Evolutionary conservation across 2,329 filamentous ascomycete species (phyloP).

Genomic region (Diaporthe australafricana): DNA sequence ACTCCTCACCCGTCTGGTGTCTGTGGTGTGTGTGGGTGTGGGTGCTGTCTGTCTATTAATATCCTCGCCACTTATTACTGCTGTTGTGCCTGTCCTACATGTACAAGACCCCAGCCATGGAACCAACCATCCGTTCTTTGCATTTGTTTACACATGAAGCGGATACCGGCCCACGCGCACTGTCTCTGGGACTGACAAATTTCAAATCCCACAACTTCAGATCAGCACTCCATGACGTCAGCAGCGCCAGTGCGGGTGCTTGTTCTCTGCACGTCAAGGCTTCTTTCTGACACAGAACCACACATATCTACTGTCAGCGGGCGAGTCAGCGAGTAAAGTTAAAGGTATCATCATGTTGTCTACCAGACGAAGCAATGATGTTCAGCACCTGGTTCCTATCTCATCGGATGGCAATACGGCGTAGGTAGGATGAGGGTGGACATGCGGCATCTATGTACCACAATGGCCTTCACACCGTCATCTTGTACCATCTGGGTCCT

Average conservation of each 20-base stretch:
- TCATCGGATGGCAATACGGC: conserved; percentile 1
- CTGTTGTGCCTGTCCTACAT: no score
- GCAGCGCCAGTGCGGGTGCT: not conserved
- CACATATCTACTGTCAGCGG: not conserved
- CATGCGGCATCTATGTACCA: not conserved
- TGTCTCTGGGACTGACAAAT: conserved; percentile 19
- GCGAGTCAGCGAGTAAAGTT: not conserved
- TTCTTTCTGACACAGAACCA: not conserved
- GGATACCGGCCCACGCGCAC: not conserved
- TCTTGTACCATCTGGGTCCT: not conserved
- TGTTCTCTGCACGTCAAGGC: not conserved
- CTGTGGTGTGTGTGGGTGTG: not conserved
- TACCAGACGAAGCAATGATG: not conserved
- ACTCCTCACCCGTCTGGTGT: not conserved
- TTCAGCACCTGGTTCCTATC: no score
- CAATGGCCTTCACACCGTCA: not conserved
- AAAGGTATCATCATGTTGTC: not conserved
- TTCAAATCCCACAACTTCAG: not conserved
- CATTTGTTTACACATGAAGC: not conserved
- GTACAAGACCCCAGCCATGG: not conserved
- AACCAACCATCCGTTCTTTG: not conserved
- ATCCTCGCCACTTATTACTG: conserved; percentile 13
- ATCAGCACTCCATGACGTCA: conserved; percentile 7
- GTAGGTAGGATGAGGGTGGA: not conserved
- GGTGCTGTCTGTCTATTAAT: conserved; percentile 9